Evolutionary conservation across 1,139 yeast species (phyloP), one percentile per base, ranked within the genome.

Genomic region (Casaregolazyma lundiana): DNA sequence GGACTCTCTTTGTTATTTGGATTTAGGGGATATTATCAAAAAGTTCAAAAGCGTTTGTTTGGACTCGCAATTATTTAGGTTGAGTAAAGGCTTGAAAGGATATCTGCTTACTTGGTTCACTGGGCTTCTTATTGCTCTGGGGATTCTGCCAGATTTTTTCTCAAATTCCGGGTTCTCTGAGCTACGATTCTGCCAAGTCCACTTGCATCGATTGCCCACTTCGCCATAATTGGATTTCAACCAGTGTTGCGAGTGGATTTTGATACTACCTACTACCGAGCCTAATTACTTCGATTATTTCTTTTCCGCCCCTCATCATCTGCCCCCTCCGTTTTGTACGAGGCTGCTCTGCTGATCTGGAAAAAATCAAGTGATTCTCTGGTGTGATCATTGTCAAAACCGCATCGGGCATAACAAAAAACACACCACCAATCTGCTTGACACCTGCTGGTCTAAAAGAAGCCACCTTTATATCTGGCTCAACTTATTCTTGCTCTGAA

Each of bases 361-460:
- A 26, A 26, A 26, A 26, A 26, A 26, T 26, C 32, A 26, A 26
- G 32, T 26, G 32, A 26, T 26, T 26, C 32, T 26, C 32, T 26
- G 32, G 32, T 26, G 32, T 26, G 32, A 26, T 26, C 13, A 3
- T 26, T 6, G 32, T n/a, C 32, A 26, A 26, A 15, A 15, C 32
- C 13, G 13, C 32, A n/a, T 26, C 13, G n/a, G n/a, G n/a, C 13
- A 26, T 26, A 13, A n/a, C 4, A 26, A 26, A 26, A 26, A 26
- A 15, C 32, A 26, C 32, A 26, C 32, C 32, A 26, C 32, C 13
- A 26, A 26, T 15, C 32, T 26, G 11, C 32, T 15, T 26, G 2
- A 6, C 13, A 26, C 15, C 11, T 26, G 13, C 4, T 26, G 6
- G 13, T 13, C 3, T 15, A 13, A 26, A 11, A 26, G 32, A 26